phyloP scores from a whole-genome alignment of 805 yeast genomes.

The Groenewaldozyma tartarivorans region DNA sequence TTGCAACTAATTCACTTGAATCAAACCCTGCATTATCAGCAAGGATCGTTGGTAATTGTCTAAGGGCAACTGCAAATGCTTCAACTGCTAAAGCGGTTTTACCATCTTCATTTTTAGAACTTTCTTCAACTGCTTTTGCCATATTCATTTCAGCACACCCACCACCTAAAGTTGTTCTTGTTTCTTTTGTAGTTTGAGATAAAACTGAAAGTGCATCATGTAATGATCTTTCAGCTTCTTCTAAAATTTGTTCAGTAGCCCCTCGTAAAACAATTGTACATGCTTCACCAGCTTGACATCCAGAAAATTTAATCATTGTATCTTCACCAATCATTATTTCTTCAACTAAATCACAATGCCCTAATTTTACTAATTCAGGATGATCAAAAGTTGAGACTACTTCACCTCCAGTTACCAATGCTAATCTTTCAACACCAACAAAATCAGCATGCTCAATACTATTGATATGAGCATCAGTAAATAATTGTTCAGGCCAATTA shows the following conservation, averaged over 20 bases:
- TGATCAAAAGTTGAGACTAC: conserved; percentile 93
- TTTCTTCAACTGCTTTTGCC: conserved; percentile 93
- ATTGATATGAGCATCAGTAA: conserved; percentile 78
- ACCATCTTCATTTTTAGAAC: conserved; percentile 86
- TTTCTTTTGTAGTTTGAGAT: conserved; percentile 87
- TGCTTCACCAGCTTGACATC: conserved; percentile 91
- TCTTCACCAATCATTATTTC: conserved; percentile 93
- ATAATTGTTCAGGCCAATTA: conserved; percentile 95
- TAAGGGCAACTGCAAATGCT: conserved; percentile 85
- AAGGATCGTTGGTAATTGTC: conserved; percentile 89
- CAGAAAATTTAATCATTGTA: conserved; percentile 82
- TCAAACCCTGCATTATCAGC: conserved; percentile 98
- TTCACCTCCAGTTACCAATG: conserved; percentile 96
- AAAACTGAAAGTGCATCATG: conserved; percentile 95
- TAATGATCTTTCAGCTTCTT: conserved; percentile 92
- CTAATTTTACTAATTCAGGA: conserved; percentile 78
- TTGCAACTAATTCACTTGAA: conserved; percentile 83
- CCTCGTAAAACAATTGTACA: conserved; percentile 95
- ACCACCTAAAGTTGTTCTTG: conserved; percentile 88
- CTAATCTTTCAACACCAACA: conserved; percentile 94
- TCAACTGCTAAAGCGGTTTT: conserved; percentile 92
- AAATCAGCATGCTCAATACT: conserved; percentile 97
- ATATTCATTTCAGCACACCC: conserved; percentile 93
- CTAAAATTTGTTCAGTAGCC: conserved; percentile 93
- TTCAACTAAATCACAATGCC: conserved; percentile 82